phyloP scores from a whole-genome alignment of 352 stramenopile genomes.

The Pythium angustatum region DNA sequence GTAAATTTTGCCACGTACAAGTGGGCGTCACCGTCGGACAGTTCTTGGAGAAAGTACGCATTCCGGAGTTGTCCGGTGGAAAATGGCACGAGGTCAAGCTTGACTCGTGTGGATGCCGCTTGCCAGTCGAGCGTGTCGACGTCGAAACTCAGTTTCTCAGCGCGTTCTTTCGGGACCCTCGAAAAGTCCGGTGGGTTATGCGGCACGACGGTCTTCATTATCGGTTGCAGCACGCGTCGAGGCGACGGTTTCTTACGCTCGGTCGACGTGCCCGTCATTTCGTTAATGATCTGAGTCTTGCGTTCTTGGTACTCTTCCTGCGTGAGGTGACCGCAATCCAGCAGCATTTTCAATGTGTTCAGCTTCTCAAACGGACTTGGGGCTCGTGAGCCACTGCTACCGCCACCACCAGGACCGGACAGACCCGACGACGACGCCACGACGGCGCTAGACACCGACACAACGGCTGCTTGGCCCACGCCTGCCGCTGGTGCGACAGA shows the following conservation, averaged over 20 bases:
- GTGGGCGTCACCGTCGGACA: conserved; percentile 31
- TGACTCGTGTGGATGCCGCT: conserved; percentile 56
- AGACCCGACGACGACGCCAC: conserved; percentile 8
- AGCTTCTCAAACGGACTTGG: conserved; percentile 82
- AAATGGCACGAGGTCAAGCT: conserved; percentile 80
- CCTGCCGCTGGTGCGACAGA: neutral
- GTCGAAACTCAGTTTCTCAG: conserved; percentile 83
- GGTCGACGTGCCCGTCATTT: conserved; percentile 81
- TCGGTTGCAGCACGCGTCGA: conserved; percentile 48
- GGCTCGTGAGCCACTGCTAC: conserved; percentile 1
- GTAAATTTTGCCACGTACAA: conserved; percentile 79
- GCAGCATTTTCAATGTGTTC: conserved; percentile 80
- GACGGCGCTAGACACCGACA: conserved; percentile 5
- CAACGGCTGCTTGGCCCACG: neutral
- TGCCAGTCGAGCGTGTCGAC: conserved; percentile 82
- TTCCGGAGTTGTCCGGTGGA: conserved; percentile 78
- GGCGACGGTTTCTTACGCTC: conserved; percentile 58
- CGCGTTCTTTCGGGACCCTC: conserved; percentile 56
- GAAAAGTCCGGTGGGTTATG: conserved; percentile 72
- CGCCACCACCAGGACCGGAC: neutral
- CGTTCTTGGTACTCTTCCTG: conserved; percentile 79
- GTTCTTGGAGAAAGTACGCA: conserved; percentile 76
- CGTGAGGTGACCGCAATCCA: conserved; percentile 78
- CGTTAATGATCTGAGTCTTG: conserved; percentile 88
- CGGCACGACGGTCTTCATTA: conserved; percentile 82